Evolutionary conservation across 2,329 filamentous ascomycete species (phyloP), one percentile per base, ranked within the genome.

Genomic region (Colletotrichum gigasporum): DNA sequence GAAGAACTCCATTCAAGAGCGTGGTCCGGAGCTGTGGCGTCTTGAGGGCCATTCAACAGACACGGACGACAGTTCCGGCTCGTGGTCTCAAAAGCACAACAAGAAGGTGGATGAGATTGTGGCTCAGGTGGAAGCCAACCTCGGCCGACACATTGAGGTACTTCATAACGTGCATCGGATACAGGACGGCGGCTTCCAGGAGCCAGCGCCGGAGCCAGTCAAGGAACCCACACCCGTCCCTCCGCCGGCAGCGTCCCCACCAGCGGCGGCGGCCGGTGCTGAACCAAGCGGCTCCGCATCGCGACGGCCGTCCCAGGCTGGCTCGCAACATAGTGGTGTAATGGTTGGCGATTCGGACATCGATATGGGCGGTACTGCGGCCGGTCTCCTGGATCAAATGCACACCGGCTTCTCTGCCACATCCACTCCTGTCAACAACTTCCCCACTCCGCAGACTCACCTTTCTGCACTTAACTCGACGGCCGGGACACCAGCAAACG

Each of bases 121-220:
- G 22, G 83, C 87, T 41, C 87, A 92, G 57, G 87, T 97, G 2
- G 93, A 97, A 78, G 80, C 84, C 52, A 80, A 87, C 2, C 83
- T 92, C n/a, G 89, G 89, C 16, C 88, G 88, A 58, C 88, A 87
- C 67, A 87, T 92, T 42, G 83, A 86, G 35, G 81, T 85, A 24
- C 86, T 91, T 55, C 85, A 88, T 51, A 83, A 86, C 22, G 83
- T 95, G 7, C 84, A 87, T 35, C 90, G 92, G 45, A 84, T 96
- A 42, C 89, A 96, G 71, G 91, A 92, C 71, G 94, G 93, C 50
- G 93, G 93, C 2, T 88, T 85, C 66, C 86, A 93, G 75, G 87
- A 93, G 66, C 85, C 83, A 6, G 79, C 78, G 5, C 82, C 85
- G 3, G 80, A 84, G 68, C 81, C 75, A 14, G 71, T 72, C 26